Evolutionary conservation across 139 green algal genomes (phyloP).

Genomic region (Chlamydomonas schloesseri): DNA sequence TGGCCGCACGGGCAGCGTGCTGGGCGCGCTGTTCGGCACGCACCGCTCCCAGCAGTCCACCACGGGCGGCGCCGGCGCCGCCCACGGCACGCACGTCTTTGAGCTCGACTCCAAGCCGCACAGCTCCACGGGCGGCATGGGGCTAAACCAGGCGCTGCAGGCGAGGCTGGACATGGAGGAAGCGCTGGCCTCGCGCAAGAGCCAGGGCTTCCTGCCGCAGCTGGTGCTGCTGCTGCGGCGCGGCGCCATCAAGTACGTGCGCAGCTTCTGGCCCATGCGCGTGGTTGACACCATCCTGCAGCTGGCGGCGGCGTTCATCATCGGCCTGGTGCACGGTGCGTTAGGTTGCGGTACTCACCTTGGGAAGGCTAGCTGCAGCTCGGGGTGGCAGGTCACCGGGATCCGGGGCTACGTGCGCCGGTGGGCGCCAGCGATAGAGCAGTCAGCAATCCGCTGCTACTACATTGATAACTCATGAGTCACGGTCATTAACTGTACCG

Average conservation of each 20-base stretch:
- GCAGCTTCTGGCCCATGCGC: slow-evolving; percentile 54
- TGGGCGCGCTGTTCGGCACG: too few species aligned
- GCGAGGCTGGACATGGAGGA: slow-evolving; percentile 12
- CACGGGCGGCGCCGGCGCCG: too few species aligned
- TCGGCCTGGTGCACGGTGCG: slow-evolving; percentile 47
- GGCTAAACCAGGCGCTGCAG: background rate
- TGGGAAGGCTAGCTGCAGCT: background rate
- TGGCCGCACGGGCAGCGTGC: too few species aligned
- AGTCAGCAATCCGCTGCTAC: too few species aligned
- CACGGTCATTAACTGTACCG: too few species aligned
- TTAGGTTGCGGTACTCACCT: background rate
- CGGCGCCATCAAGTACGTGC: slow-evolving; percentile 43
- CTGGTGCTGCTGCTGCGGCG: slow-evolving; percentile 31
- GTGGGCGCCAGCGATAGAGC: too few species aligned
- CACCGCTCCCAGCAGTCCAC: too few species aligned
- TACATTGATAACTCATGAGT: too few species aligned
- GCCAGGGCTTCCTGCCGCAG: slow-evolving; percentile 8
- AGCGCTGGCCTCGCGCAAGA: background rate
- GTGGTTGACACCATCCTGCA: slow-evolving; percentile 55
- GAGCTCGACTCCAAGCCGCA: too few species aligned
- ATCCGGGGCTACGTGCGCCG: background rate
- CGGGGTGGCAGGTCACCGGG: background rate
- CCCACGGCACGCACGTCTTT: too few species aligned
- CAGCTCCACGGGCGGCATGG: background rate
- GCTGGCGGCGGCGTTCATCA: slow-evolving; percentile 52